Base-by-base conservation (phyloP, 2,329 filamentous ascomycete genomes). In the Teratosphaeria nubilosa region DNA sequence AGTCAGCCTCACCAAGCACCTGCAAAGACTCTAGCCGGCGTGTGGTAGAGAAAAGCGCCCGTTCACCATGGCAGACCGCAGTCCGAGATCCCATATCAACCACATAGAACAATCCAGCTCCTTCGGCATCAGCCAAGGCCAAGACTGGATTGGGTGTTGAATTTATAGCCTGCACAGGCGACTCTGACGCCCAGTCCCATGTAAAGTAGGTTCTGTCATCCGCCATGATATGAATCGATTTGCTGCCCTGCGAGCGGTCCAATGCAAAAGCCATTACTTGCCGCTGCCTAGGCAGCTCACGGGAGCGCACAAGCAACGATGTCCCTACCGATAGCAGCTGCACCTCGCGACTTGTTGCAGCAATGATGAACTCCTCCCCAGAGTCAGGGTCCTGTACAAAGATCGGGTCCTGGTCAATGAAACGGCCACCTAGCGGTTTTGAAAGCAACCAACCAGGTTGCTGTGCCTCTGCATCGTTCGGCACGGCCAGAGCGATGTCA, bases 291-390 rank as follows among this genome's bases (percentile, higher is more conserved):
- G 74, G 72, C 30, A 86, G 76, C 13, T 81, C 76, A 54, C 96
- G 86, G 58, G 85, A 83, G 64, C 90, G 85, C 52, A 90, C 78
- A 24, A 95, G 82, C 54, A 95, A 82, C 1, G 94, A 97, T 57
- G 90, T 91, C 63, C 83, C 78, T 31, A 89, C 83, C 1, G 88
- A 88, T 73, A 94, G 59, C 4, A 72, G 57, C 52, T 70, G 68
- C 2, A 70, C 62, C 53, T 70, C 65, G 16, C 65, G 65, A 1
- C 62, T 59, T n/a, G 64, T 71, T 13, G 68, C 67, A 45, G 67
- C 64, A 16, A 70, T 61, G 30, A 71, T 51, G 55, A 63, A 69
- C 32, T 64, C 61, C n/a, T 65, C 62, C 10, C 62, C 62, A 51
- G 59, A 63, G 22, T 63, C 62, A 2, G 56, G 56, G 68, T 86